A percentile compares a stretch with the other conserved stretches of the same genome.
Conservation (phyloP, 768 basidiomycete genomes). For the Lactifluus subvellereus region DNA sequence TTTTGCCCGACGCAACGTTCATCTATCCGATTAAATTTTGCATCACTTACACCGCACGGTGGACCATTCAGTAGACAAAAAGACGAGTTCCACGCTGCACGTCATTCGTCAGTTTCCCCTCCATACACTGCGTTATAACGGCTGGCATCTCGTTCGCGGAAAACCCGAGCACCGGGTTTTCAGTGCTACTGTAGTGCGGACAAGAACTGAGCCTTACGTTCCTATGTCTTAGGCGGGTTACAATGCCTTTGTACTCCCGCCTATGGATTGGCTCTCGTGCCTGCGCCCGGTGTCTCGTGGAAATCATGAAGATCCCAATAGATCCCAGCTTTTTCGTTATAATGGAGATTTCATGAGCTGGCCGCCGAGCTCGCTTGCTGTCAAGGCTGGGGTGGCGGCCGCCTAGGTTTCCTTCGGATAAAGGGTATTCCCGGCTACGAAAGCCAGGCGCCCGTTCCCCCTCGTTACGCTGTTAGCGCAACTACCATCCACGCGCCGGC, state of each 20-base stretch:
- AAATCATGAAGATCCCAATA: slow-evolving; percentile 3
- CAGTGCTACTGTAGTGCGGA: neutral
- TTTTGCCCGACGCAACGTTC: neutral
- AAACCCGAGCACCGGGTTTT: neutral
- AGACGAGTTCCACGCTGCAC: neutral
- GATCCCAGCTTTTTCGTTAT: neutral
- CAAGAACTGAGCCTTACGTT: neutral
- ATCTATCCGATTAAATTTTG: neutral
- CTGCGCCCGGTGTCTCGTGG: neutral
- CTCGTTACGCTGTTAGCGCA: neutral
- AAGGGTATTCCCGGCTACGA: neutral
- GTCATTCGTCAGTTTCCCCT: neutral
- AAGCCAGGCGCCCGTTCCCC: neutral
- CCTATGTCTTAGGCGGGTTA: neutral
- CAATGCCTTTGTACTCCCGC: neutral
- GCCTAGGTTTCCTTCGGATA: neutral
- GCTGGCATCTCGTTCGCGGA: neutral
- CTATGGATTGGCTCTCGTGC: neutral
- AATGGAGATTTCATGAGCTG: neutral
- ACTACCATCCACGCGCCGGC: neutral
- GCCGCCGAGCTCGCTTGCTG: neutral
- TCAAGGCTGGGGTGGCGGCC: neutral
- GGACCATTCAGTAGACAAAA: neutral
- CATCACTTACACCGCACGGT: neutral
- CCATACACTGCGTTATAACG: neutral